Base-by-base conservation (phyloP, 768 basidiomycete genomes). In the Favolaschia claudopus region DNA sequence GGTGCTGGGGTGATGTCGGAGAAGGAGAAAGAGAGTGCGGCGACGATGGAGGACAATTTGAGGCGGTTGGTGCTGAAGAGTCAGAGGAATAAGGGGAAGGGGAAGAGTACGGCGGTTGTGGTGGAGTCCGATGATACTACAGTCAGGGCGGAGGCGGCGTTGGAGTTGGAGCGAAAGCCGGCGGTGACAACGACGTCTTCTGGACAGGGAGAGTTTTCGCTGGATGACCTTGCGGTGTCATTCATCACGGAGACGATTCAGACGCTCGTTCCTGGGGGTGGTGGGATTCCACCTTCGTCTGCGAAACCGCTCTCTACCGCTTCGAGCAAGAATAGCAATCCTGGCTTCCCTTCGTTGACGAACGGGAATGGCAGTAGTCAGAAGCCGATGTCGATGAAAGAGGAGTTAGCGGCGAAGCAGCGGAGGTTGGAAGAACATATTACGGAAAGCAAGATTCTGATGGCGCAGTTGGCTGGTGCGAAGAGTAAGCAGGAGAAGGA, bases 231-330 rank as follows among this genome's bases (percentile, higher is more conserved):
- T 31, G 85, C 85, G 1, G 76, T 79, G 44, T 83, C 84, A 0
- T 85, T 88, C 63, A 87, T 88, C 55, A 77, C 80, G 0, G 82
- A 86, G 70, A 79, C 84, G 15, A 83, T 87, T 34, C 79, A 83
- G 69, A 77, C 76, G 10, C 68, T 74, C 39, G 74, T 78, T 51
- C 70, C 77, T 6, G 67, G 66, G 4, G 19, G 32, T n/a, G 31
- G 13, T 5, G 44, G n/a, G 32, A 24, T 38, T 3, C 53, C 38
- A 24, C 61, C 34, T 13, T 54, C 33, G 24, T 48, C 31, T 49
- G 51, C 60, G 33, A 19, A 38, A 54, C 55, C 36, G 72, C 64
- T 49, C 55, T 67, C 19, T 22, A 39, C 19, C 38, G 13, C 38
- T 2, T 39, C 38, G 10, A n/a, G n/a, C n/a, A n/a, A n/a, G n/a